Evolutionary conservation across 805 yeast species (phyloP).

Genomic region (Nakazawaea ishiwadae): DNA sequence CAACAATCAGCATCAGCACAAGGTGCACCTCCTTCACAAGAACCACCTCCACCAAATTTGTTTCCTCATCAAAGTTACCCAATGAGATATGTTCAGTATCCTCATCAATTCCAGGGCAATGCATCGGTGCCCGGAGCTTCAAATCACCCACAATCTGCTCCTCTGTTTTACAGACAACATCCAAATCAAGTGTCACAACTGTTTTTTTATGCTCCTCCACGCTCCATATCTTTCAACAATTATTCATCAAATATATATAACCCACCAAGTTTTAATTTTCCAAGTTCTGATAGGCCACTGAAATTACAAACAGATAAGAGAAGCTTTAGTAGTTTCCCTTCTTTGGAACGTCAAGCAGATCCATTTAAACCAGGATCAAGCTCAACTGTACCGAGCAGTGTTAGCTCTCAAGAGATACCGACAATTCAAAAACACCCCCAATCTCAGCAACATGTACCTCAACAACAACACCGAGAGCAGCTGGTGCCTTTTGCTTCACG

Average conservation of each 20-base stretch:
- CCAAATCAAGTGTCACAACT: not conserved
- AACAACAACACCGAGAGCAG: no score
- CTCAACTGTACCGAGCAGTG: not conserved
- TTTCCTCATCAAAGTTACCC: constrained; percentile 9
- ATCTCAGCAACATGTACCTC: no score
- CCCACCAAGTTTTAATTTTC: not conserved
- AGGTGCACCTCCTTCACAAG: no score
- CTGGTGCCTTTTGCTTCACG: no score
- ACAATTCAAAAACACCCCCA: no score
- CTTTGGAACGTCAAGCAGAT: not conserved
- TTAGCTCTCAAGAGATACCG: no score
- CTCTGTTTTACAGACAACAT: not conserved
- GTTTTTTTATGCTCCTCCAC: not conserved
- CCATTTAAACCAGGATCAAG: not conserved
- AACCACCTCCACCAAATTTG: constrained; percentile 3
- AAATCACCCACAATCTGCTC: constrained; percentile 8
- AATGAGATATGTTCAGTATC: not conserved
- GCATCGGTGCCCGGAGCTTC: no score
- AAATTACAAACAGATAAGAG: not conserved
- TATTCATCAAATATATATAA: not conserved
- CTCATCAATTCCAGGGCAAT: no score
- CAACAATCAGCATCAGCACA: not conserved
- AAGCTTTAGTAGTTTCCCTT: not conserved
- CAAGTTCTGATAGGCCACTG: not conserved
- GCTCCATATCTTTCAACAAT: not conserved